Base-by-base conservation (phyloP, 495 filamentous ascomycete genomes). In the Annulohypoxylon bovei region DNA sequence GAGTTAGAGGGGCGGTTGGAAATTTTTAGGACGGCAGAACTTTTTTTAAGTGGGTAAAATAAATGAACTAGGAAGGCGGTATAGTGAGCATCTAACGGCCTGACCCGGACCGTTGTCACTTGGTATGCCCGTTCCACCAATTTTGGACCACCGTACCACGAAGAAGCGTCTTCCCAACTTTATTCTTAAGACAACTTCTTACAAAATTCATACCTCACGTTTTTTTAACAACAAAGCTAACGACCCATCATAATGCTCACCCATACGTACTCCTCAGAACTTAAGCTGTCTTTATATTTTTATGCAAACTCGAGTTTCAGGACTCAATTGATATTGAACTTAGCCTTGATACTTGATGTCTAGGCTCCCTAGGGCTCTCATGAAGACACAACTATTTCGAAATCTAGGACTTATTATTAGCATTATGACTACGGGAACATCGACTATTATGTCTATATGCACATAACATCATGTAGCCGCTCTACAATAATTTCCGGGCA, bases 1-100 rank as follows among this genome's bases (percentile, higher is more conserved):
- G 27, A 23, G 23, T 46, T 69, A 50, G 69, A 72, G 69, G 69
- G 69, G 64, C 33, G 22, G 6, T 47, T 61, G 55, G 65, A 73
- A 69, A 69, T 69, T 73, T 73, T 73, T 52, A 59, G 60, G 32
- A 57, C 46, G 70, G 70, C 70, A 73, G 70, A 69, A 73, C 23
- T 61, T 33, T 57, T 65, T 64, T 72, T 61, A 49, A 30, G 18
- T 49, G 59, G 62, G 63, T 28, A 3, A 9, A 42, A 37, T n/a
- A 37, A 14, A 0, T 8, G 0, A 14, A 28, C 46, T 25, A 18
- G 28, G 69, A 7, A 72, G 37, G 69, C 54, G 69, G 69, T 71
- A 35, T 71, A 33, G 23, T 5, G 7, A 18, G 30, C 4, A 22
- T n/a, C 6, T 33, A 5, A 9, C 27, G 16, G 22, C 22, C 44